A percentile compares a stretch with the other conserved stretches of the same genome.
Conservation (phyloP, 306 rosid species). For the Lupinus albus region DNA sequence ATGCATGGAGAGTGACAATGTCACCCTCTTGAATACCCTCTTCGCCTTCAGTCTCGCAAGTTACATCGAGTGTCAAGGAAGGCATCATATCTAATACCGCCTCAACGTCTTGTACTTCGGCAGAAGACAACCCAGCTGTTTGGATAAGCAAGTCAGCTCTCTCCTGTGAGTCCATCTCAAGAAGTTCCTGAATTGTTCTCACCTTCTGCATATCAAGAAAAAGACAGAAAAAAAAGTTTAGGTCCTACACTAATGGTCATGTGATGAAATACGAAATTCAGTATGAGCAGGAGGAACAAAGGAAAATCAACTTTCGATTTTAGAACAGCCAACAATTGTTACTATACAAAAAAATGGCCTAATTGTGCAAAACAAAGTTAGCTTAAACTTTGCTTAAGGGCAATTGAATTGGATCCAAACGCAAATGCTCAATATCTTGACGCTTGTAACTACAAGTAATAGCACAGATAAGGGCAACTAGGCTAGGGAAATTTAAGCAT, state of each 20-base stretch:
- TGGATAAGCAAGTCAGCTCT: constrained; percentile 84
- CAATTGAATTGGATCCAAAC: constrained; percentile 20
- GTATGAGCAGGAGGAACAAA: background rate
- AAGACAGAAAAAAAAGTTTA: constrained; percentile 32
- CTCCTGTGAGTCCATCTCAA: constrained; percentile 71
- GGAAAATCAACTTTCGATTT: constrained; percentile 27
- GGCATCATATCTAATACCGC: constrained; percentile 83
- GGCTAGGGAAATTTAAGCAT: constrained; percentile 31
- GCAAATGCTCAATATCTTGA: constrained; percentile 19
- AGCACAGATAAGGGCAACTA: constrained; percentile 3
- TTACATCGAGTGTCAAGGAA: constrained; percentile 63
- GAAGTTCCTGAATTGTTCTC: constrained; percentile 88
- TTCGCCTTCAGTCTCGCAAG: constrained; percentile 96
- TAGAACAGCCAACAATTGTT: constrained; percentile 4
- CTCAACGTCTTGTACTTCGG: constrained; percentile 84
- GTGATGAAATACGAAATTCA: constrained; percentile 32
- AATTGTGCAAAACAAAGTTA: constrained; percentile 22
- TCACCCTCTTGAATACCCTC: constrained; percentile 97
- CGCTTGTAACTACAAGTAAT: constrained; percentile 21
- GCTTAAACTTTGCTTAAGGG: too few relatives aligned
- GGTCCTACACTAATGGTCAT: constrained; percentile 25
- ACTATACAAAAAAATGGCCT: constrained; percentile 12
- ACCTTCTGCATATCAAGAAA: constrained; percentile 65
- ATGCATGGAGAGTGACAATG: constrained; percentile 78
- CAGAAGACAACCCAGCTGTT: constrained; percentile 71